Evolutionary conservation across 2,329 filamentous ascomycete species (phyloP).

Genomic region (Tolypocladium sp.): DNA sequence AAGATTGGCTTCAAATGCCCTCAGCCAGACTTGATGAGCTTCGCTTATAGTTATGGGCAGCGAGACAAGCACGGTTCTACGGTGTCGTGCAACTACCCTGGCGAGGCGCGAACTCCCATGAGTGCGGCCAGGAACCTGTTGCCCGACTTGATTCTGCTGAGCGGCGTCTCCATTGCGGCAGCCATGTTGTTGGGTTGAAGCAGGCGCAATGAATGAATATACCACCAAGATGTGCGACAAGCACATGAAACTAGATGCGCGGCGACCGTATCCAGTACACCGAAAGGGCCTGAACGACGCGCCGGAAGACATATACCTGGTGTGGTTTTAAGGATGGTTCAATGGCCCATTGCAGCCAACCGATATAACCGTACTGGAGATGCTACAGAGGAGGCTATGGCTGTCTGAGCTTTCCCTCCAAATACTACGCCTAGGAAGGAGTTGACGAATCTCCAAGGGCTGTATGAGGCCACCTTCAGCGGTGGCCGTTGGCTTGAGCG

Average conservation of each 20-base stretch:
- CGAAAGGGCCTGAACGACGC: neutral
- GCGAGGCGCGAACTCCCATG: slow-evolving; percentile 22
- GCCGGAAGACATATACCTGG: neutral
- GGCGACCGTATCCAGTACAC: too few relatives aligned
- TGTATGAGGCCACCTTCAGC: neutral
- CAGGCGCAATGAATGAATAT: neutral
- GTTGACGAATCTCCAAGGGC: neutral
- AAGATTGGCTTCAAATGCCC: slow-evolving; percentile 71
- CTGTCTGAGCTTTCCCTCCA: neutral
- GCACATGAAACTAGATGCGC: neutral
- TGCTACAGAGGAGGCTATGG: neutral
- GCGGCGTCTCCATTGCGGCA: neutral
- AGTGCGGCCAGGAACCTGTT: slow-evolving; percentile 7
- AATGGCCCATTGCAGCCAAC: neutral
- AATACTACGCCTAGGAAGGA: neutral
- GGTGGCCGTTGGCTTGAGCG: neutral
- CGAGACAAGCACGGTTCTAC: slow-evolving; percentile 12
- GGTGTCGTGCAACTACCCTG: slow-evolving; percentile 28
- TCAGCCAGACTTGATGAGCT: slow-evolving; percentile 19
- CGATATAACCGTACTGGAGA: neutral
- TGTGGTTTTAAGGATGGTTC: neutral
- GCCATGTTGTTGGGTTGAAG: neutral
- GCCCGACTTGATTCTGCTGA: slow-evolving; percentile 10
- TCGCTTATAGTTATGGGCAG: slow-evolving; percentile 24
- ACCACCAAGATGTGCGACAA: neutral